These are phyloP conservation scores for Suhomyces sp. DNA, from an alignment of 805 yeast genomes.

Conservation along the genomic window DNA sequence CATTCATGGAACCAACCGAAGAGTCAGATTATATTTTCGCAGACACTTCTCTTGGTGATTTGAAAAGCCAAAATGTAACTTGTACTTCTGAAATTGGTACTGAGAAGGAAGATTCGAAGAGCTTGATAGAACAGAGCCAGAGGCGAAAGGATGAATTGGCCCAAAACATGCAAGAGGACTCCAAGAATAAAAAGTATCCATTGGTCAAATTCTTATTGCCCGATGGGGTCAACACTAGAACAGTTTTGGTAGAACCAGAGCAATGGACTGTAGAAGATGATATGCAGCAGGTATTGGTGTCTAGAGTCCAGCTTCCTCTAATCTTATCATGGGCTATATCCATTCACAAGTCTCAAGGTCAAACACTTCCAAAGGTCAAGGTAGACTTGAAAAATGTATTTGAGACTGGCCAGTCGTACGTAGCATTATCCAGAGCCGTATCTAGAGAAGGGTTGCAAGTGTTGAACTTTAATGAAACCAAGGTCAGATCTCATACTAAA, in stretches of 20 bases:
- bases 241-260: slow-evolving; percentile 79
- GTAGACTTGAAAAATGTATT: slow-evolving; percentile 77
- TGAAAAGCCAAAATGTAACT: not conserved
- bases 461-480: slow-evolving; percentile 59
- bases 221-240: slow-evolving; percentile 64
- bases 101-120: not conserved
- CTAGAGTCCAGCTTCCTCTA: slow-evolving; percentile 78
- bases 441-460: slow-evolving; percentile 82
- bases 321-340: slow-evolving; percentile 96
- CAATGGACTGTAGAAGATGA: slow-evolving; percentile 79
- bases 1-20: slow-evolving; percentile 6
- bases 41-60: not conserved
- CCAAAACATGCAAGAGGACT: slow-evolving; percentile 40
- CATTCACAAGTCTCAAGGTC: slow-evolving; percentile 95
- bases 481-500: slow-evolving; percentile 65
- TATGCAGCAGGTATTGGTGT: slow-evolving; percentile 60
- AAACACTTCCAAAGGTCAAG: slow-evolving; percentile 70
- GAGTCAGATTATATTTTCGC: slow-evolving; percentile 17
- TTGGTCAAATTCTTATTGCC: slow-evolving; percentile 72
- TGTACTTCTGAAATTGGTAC: not conserved
- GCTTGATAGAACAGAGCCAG: slow-evolving; percentile 26
- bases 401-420: slow-evolving; percentile 95
- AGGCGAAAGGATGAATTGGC: slow-evolving; percentile 47
- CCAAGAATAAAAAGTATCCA: slow-evolving; percentile 56
- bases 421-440: slow-evolving; percentile 89